Evolutionary conservation across 441 rosid species (phyloP).

Genomic region (Raphanus hybrid): DNA sequence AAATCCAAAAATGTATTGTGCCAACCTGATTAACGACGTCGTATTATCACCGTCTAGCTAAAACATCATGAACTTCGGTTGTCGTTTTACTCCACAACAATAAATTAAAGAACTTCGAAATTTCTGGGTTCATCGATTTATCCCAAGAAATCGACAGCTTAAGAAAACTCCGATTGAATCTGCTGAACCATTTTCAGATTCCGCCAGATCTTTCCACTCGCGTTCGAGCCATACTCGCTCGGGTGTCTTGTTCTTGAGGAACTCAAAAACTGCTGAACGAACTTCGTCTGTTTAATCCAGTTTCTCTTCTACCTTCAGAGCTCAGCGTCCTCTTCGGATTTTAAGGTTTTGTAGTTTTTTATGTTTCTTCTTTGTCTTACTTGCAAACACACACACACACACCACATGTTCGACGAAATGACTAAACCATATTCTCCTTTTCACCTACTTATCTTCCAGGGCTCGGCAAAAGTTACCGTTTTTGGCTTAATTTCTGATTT

Average conservation of each 20-base stretch:
- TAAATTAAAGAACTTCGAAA: background rate
- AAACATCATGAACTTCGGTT: background rate
- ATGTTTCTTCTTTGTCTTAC: background rate
- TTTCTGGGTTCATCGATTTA: conserved; percentile 1
- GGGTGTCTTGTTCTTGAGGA: conserved; percentile 10
- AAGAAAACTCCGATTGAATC: conserved; percentile 1
- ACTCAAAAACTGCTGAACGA: background rate
- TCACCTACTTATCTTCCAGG: conserved; percentile 21
- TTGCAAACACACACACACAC: conserved; percentile 10
- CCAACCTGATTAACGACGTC: background rate
- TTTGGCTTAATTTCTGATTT: conserved; percentile 16
- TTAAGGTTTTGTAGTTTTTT: background rate
- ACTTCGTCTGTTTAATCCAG: background rate
- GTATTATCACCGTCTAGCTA: background rate
- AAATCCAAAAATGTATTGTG: background rate
- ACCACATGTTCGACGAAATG: conserved; percentile 27
- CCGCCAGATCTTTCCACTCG: background rate
- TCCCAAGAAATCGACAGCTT: background rate
- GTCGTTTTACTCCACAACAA: background rate
- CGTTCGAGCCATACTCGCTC: background rate
- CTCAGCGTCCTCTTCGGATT: background rate
- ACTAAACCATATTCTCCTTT: conserved; percentile 1
- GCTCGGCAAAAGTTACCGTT: background rate
- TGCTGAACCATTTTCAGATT: background rate
- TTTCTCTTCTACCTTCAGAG: background rate